phyloP scores from a whole-genome alignment of 1,284 basidiomycete species.

The Ceratobasidium sp. region DNA sequence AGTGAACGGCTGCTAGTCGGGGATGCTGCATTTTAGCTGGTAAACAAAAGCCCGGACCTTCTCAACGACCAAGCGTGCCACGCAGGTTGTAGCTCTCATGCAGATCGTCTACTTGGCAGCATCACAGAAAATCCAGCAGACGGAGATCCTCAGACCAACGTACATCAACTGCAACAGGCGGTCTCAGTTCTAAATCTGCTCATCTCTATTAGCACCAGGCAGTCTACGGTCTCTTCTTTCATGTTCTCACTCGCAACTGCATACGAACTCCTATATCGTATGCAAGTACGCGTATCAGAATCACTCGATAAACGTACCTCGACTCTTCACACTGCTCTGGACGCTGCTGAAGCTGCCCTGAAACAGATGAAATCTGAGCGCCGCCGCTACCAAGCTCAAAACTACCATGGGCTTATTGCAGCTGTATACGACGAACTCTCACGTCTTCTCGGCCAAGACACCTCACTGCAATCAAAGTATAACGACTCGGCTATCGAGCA shows the following conservation, averaged over 20 bases:
- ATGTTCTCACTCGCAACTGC: not conserved
- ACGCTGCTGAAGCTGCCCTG: not conserved
- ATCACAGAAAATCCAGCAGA: not conserved
- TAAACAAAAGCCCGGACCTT: not conserved
- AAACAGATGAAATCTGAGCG: not conserved
- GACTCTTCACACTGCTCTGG: not conserved
- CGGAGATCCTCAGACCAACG: not conserved
- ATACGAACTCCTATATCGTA: not conserved
- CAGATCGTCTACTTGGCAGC: not conserved
- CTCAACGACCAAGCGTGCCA: not conserved
- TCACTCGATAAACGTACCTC: not conserved
- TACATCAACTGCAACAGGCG: not conserved
- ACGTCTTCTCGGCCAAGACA: not conserved
- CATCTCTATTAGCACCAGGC: not conserved
- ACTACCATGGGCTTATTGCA: not conserved
- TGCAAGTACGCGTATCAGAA: not conserved
- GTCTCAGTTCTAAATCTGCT: not conserved
- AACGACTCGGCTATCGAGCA: conserved; percentile 3
- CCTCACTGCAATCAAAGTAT: not conserved
- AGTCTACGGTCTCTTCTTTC: not conserved
- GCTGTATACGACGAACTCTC: not conserved
- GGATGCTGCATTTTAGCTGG: not conserved
- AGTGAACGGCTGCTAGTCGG: not conserved
- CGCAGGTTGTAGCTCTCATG: not conserved
- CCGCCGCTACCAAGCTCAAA: not conserved